phyloP scores from a whole-genome alignment of 2,329 filamentous ascomycete genomes.

The Pseudocercospora musae region DNA sequence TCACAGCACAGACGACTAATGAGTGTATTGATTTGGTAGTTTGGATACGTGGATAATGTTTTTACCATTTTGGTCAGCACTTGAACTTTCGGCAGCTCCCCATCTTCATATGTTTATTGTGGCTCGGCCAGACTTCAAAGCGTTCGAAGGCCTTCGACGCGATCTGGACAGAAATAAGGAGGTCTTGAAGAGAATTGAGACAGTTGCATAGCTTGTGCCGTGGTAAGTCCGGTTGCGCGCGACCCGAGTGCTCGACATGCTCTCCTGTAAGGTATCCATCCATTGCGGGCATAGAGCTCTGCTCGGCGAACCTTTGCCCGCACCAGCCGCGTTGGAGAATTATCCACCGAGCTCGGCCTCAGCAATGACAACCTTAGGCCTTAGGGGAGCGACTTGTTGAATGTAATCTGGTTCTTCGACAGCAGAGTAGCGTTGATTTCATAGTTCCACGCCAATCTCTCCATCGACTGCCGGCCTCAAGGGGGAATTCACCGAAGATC shows the following conservation, averaged over 20 bases:
- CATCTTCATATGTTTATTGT: background rate
- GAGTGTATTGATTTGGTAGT: constrained; percentile 16
- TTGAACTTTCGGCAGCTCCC: background rate
- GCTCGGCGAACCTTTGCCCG: constrained; percentile 3
- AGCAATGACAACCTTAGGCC: background rate
- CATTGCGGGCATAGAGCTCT: background rate
- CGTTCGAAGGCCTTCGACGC: background rate
- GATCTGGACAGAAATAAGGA: background rate
- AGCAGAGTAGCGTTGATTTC: background rate
- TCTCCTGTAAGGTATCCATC: background rate
- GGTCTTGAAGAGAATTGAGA: background rate
- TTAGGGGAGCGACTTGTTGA: background rate
- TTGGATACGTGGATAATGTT: constrained; percentile 21
- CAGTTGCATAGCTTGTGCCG: background rate
- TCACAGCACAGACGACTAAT: constrained; percentile 25
- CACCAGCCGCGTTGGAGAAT: background rate
- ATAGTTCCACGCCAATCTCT: background rate
- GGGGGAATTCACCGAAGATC: background rate
- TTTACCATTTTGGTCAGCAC: constrained; percentile 6
- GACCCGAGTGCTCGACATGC: background rate
- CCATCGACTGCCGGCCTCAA: background rate
- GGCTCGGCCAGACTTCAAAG: background rate
- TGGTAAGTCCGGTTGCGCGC: background rate
- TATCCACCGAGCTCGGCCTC: constrained; percentile 1
- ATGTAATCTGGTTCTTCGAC: background rate